These are phyloP conservation scores for Trametes meyenii DNA, from an alignment of 768 basidiomycete species.

Conservation along the genomic window DNA sequence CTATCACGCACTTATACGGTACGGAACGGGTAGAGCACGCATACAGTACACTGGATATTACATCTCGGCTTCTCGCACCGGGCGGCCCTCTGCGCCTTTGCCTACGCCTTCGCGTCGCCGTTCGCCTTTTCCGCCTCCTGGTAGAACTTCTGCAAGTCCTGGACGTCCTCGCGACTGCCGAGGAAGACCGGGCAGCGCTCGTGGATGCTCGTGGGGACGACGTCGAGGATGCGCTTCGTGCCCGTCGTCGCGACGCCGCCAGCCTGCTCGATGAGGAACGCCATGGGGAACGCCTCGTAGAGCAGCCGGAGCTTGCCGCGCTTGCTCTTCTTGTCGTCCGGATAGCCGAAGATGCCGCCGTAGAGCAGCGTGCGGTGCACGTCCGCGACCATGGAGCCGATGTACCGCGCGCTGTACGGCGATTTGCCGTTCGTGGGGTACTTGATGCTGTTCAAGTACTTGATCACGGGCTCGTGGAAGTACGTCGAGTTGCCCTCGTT, in stretches of 20 bases:
- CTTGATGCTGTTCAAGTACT: conserved; percentile 91
- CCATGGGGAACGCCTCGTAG: conserved; percentile 99
- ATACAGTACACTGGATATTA: conserved; percentile 17
- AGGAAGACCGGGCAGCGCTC: conserved; percentile 93
- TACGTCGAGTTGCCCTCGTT: conserved; percentile 98
- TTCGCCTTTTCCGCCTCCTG: conserved; percentile 37
- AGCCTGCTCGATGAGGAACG: conserved; percentile 93
- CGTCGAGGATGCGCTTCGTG: conserved; percentile 89
- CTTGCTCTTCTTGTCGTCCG: conserved; percentile 97
- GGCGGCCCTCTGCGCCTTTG: neutral
- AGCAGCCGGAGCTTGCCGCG: conserved; percentile 91
- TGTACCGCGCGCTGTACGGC: conserved; percentile 91
- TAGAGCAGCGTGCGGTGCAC: conserved; percentile 96
- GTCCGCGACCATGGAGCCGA: conserved; percentile 99
- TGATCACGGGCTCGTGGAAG: conserved; percentile 79
- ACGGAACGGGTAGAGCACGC: conserved; percentile 5
- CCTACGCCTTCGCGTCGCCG: conserved; percentile 24
- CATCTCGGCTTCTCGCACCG: neutral
- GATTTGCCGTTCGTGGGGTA: conserved; percentile 76
- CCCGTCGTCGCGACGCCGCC: conserved; percentile 97
- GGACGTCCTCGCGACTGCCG: conserved; percentile 91
- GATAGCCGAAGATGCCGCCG: conserved; percentile 98
- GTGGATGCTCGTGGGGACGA: conserved; percentile 85
- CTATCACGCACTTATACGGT: neutral
- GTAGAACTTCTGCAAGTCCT: conserved; percentile 89